Evolutionary conservation across 2,329 filamentous ascomycete species (phyloP).

Genomic region (Claviceps purpurea): DNA sequence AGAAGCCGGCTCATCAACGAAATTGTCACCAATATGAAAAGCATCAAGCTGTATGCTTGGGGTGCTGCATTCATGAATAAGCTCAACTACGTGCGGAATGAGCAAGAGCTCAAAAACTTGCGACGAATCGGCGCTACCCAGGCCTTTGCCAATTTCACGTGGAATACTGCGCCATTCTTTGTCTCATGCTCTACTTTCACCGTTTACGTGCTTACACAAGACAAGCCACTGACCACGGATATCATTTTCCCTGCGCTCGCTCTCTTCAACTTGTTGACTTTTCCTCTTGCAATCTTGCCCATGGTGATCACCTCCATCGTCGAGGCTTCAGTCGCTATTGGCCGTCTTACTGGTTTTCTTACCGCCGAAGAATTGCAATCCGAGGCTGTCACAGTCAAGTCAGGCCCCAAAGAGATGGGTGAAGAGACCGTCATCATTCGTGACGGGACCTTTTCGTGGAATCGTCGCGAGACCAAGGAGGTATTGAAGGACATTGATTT

Average conservation of each 20-base stretch:
- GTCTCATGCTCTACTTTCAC: constrained; percentile 95
- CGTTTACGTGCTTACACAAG: constrained; percentile 76
- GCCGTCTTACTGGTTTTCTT: constrained; percentile 73
- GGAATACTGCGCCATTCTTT: constrained; percentile 93
- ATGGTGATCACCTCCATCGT: constrained; percentile 98
- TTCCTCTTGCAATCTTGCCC: constrained; percentile 83
- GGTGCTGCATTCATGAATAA: constrained; percentile 95
- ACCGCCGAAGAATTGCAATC: constrained; percentile 78
- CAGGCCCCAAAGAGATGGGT: constrained; percentile 59
- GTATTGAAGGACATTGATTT: constrained; percentile 77
- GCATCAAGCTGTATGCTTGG: constrained; percentile 98
- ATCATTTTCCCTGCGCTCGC: constrained; percentile 91
- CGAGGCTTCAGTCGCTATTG: constrained; percentile 85
- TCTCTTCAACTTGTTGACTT: constrained; percentile 90
- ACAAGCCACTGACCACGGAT: constrained; percentile 74
- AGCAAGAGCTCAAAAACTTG: constrained; percentile 86
- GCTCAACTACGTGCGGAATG: constrained; percentile 89
- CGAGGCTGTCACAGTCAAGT: constrained; percentile 62
- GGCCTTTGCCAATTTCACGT: constrained; percentile 92
- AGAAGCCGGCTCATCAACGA: constrained; percentile 90
- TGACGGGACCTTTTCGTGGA: constrained; percentile 88
- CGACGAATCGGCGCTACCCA: constrained; percentile 92
- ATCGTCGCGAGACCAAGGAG: constrained; percentile 60
- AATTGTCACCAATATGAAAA: constrained; percentile 99
- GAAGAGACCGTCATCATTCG: constrained; percentile 77